Base-by-base conservation (phyloP, 208 protist species). In the Leishmania major region DNA sequence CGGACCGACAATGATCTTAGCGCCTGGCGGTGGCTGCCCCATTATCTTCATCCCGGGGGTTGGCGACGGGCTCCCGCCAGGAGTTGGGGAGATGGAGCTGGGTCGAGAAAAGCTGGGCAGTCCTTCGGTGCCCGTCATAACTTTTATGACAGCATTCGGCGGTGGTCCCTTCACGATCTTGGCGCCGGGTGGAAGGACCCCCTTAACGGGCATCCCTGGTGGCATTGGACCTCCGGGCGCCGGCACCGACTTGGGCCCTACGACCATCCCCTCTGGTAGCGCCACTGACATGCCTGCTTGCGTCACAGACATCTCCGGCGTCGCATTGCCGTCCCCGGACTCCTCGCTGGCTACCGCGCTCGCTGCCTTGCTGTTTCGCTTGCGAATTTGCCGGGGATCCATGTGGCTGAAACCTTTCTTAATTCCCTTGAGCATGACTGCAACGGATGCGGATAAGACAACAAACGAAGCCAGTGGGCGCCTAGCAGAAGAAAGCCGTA, bases 91-190 rank as follows among this genome's bases (percentile, higher is more conserved):
- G 0, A 51, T 59, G 19, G 67, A 64, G 43, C 75, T 66, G 2
- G 53, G 75, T 1, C 69, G 79, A 55, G 78, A 47, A 19, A 62
- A 47, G 22, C 74, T 59, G 47, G 73, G 40, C 19, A 73, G 19
- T 11, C 84, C 84, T 3, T 64, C 13, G 53, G 77, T 62, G 64
- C 77, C 37, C 2, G 59, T 67, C 40, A 90, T 91, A n/a, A 91
- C 74, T 70, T 87, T 85, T 69, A 87, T 76, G 28, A 40, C 72
- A 0, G 82, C 89, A 15, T 82, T 80, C 3, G 90, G 90, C 53
- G 88, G 91, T 31, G 90, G 89, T 0, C 87, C 89, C 13, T 86
- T 89, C 45, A 93, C 86, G 11, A 92, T 66, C 71, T 91, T 93
- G 31, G 67, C 80, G 4, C 89, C 89, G 4, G 87, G 88, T 53